Base-by-base conservation (phyloP, 306 rosid genomes). In the Malus sieversii region DNA sequence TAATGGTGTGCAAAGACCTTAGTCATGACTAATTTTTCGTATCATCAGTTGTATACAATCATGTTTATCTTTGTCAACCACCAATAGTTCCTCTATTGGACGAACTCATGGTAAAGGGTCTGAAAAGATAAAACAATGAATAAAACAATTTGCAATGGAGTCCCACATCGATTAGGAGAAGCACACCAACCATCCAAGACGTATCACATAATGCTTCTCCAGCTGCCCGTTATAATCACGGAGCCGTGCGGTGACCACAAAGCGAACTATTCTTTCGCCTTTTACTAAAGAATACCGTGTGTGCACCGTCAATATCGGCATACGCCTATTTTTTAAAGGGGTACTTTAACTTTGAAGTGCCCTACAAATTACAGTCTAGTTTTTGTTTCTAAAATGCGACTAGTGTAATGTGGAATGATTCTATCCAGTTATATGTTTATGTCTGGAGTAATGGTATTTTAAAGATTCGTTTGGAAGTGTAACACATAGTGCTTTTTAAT, bases 211-310 rank as follows among this genome's bases (percentile, higher is more conserved):
- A 4, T 30, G 12, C 22, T 3, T 3, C 19, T 1, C 10, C 6
- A 63, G 42, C 68, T 18, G 0, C 0, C 1, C 0, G 1, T 16
- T 1, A 0, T 5, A 8, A 0, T 3, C 65, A 79, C 70, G 78
- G 67, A 87, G 88, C 82, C 73, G 55, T 72, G 87, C 58, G 78
- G 45, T 80, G 82, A 64, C 53, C 71, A 72, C 86, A 87, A 0
- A 80, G 86, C 85, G 80, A 87, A 84, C 85, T 85, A 90, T 87
- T 89, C 88, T 85, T 87, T 89, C 80, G 91, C 91, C 90, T 87
- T 89, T 87, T 85, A 89, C 91, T 87, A 86, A 85, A 84, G 85
- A 85, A 88, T 82, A 86, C 85, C 85, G 87, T 88, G 90, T 84
- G 79, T 51, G 29, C 53, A 33, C 22, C 23, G 76, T 59, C 2